These are phyloP conservation scores for Pichia thaimueangensis DNA, from an alignment of 805 yeast species.

Conservation along the genomic window DNA sequence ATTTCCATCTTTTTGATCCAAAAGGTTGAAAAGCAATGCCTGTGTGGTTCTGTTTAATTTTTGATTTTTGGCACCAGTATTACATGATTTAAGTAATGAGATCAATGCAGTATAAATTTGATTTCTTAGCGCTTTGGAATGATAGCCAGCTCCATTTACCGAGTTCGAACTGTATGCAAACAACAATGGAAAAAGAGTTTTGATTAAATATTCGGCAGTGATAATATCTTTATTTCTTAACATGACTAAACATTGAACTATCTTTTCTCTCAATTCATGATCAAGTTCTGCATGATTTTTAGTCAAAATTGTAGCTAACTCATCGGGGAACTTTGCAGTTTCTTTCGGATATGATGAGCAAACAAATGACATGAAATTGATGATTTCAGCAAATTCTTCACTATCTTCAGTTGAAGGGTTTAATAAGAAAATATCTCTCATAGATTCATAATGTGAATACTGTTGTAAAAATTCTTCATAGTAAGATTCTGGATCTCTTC, in stretches of 20 bases:
- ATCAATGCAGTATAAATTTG: slow-evolving; percentile 78
- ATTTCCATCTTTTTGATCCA: slow-evolving; percentile 68
- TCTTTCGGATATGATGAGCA: slow-evolving; percentile 86
- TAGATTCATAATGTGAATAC: slow-evolving; percentile 84
- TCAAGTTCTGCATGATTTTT: slow-evolving; percentile 77
- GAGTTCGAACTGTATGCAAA: slow-evolving; percentile 53
- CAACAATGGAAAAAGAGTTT: slow-evolving; percentile 82
- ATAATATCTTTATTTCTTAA: slow-evolving; percentile 79
- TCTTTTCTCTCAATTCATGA: slow-evolving; percentile 85
- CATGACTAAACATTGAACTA: slow-evolving; percentile 84
- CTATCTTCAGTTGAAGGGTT: slow-evolving; percentile 58
- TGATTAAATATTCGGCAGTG: slow-evolving; percentile 72
- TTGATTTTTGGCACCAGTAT: slow-evolving; percentile 85
- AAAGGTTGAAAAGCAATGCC: slow-evolving; percentile 79
- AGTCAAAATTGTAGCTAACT: slow-evolving; percentile 58
- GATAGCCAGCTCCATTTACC: slow-evolving; percentile 45
- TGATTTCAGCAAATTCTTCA: slow-evolving; percentile 71
- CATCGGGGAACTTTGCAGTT: slow-evolving; percentile 78
- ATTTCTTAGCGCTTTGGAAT: slow-evolving; percentile 75
- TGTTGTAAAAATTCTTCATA: slow-evolving; percentile 91
- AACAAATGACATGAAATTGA: slow-evolving; percentile 90
- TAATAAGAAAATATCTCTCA: slow-evolving; percentile 77
- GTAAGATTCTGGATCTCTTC: slow-evolving; percentile 91
- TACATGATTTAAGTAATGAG: slow-evolving; percentile 71
- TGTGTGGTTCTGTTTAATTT: slow-evolving; percentile 86